Percentiles rank a stretch among this genome's conserved stretches.
phyloP scores from a whole-genome alignment of 192 early-diverging fungal species.

The Coemansia sp. region DNA sequence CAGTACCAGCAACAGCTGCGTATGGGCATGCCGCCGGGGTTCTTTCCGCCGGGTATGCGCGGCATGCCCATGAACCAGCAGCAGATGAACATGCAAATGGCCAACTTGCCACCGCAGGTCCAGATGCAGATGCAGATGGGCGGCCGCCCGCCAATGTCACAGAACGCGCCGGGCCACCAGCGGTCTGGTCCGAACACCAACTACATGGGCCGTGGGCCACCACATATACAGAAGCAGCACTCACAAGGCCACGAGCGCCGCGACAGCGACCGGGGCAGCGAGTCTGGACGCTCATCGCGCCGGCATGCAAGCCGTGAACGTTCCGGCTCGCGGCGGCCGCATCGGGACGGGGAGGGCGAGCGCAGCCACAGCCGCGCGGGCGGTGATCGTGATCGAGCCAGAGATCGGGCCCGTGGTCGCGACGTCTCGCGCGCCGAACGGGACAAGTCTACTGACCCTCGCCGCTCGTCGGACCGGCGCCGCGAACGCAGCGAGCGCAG shows the following conservation, averaged over 20 bases:
- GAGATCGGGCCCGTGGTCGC: conserved; percentile 11
- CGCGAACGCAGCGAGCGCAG: conserved; percentile 23
- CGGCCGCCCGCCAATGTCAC: conserved; percentile 26
- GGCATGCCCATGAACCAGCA: conserved; percentile 38
- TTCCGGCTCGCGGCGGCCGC: conserved; percentile 23
- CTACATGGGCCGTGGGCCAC: conserved; percentile 9
- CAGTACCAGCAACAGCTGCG: conserved; percentile 31
- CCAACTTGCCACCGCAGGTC: conserved; percentile 6
- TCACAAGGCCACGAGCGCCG: conserved; percentile 11
- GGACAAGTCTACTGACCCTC: conserved; percentile 8
- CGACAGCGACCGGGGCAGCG: conserved; percentile 27
- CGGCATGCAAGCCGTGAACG: conserved; percentile 17
- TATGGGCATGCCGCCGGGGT: conserved; percentile 38
- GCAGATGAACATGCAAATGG: conserved; percentile 41
- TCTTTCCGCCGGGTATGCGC: conserved; percentile 32
- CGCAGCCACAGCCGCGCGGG: conserved; percentile 17
- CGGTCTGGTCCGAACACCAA: conserved; percentile 11
- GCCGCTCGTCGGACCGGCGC: conserved; percentile 26
- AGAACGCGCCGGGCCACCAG: conserved; percentile 19
- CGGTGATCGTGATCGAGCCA: conserved; percentile 20
- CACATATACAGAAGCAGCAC: conserved; percentile 1
- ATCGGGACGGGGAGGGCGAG: conserved; percentile 19
- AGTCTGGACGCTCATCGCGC: conserved; percentile 30
- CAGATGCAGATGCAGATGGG: conserved; percentile 39
- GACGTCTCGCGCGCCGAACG: conserved; percentile 10